Evolutionary conservation across 768 basidiomycete genomes (phyloP).

Genomic region (Hygrophoropsis aurantiaca): DNA sequence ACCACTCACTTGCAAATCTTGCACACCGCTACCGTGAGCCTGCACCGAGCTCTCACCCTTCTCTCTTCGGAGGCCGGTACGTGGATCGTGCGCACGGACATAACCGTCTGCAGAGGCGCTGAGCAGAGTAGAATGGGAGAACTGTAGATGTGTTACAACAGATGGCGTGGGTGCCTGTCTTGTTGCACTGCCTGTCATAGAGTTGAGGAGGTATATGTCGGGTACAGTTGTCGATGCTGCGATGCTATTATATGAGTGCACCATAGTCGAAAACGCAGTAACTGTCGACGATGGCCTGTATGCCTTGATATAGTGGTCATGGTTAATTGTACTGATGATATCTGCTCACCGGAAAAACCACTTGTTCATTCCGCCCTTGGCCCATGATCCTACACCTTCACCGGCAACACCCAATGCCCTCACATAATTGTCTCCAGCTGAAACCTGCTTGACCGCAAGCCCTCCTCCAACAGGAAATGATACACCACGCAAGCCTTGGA

Average conservation of each 20-base stretch:
- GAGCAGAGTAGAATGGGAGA: constrained; percentile 61
- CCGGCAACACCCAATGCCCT: constrained; percentile 60
- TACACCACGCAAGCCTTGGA: constrained; percentile 65
- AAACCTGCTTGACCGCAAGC: constrained; percentile 71
- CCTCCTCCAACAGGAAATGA: constrained; percentile 70
- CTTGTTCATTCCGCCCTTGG: constrained; percentile 82
- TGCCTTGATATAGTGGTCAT: constrained; percentile 27
- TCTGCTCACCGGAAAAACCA: constrained; percentile 70
- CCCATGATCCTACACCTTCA: constrained; percentile 74
- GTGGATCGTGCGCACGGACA: constrained; percentile 68
- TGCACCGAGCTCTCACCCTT: constrained; percentile 57
- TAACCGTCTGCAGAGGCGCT: constrained; percentile 75
- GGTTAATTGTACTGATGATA: background rate
- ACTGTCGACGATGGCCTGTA: constrained; percentile 33
- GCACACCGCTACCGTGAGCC: constrained; percentile 81
- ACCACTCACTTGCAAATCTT: constrained; percentile 76
- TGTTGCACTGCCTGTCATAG: constrained; percentile 65
- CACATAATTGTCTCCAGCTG: constrained; percentile 78
- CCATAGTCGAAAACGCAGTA: constrained; percentile 45
- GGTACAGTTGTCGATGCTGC: constrained; percentile 59
- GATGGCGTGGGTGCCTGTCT: constrained; percentile 60
- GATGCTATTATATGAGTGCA: constrained; percentile 52
- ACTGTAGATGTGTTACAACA: constrained; percentile 61
- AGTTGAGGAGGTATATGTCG: constrained; percentile 70
- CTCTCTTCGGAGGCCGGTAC: constrained; percentile 54